Percentiles rank a stretch among this genome's conserved stretches.
phyloP scores from a whole-genome alignment of 192 early-diverging fungal species.

The Allomyces arbusculus region DNA sequence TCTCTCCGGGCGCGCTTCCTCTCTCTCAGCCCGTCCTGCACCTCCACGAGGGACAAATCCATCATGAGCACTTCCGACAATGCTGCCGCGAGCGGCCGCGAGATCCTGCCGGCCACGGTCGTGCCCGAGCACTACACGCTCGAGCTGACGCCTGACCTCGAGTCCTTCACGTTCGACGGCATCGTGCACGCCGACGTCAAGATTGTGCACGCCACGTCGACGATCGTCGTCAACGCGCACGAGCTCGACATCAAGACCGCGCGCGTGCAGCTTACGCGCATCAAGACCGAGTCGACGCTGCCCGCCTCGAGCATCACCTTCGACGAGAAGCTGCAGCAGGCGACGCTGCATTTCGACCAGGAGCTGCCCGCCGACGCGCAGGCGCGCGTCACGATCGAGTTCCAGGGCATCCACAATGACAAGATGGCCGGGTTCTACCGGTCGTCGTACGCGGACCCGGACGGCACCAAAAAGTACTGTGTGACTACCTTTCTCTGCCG shows the following conservation, averaged over 20 bases:
- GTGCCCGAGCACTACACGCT: conserved; percentile 68
- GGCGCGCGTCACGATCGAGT: conserved; percentile 31
- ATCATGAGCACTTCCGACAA: no score
- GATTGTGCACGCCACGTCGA: conserved; percentile 36
- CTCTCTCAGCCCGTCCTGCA: no score
- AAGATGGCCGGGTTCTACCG: conserved; percentile 92
- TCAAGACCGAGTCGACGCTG: conserved; percentile 26
- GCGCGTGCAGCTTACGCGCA: conserved; percentile 1
- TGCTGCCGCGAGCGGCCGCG: conserved; percentile 15
- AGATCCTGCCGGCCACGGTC: conserved; percentile 71
- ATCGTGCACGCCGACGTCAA: conserved; percentile 36
- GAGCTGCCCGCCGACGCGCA: conserved; percentile 23
- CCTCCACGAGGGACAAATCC: no score
- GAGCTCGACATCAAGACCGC: conserved; percentile 44
- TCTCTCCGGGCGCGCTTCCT: no score
- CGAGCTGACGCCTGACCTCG: conserved; percentile 55
- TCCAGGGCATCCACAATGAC: conserved; percentile 20
- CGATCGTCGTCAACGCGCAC: conserved; percentile 42
- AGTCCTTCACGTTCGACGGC: conserved; percentile 60
- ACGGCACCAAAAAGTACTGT: conserved; percentile 18
- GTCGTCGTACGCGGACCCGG: conserved; percentile 42
- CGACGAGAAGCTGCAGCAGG: conserved; percentile 22
- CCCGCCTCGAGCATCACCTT: conserved; percentile 19
- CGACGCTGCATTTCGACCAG: conserved; percentile 36
- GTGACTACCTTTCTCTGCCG: no score